Evolutionary conservation across 2,329 filamentous ascomycete genomes (phyloP).

Genomic region (Fusarium tupiense): DNA sequence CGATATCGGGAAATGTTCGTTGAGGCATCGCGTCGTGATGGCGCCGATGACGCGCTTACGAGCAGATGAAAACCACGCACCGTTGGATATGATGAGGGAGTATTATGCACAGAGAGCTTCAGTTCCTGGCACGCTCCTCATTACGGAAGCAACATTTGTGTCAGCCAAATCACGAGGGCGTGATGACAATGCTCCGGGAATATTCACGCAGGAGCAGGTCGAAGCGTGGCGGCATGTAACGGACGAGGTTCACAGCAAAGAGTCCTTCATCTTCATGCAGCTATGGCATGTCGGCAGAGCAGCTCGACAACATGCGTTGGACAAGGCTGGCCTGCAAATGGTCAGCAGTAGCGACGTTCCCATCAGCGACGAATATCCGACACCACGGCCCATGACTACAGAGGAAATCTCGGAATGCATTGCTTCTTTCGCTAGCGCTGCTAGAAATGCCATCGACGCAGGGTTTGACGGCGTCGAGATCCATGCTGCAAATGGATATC

Average conservation of each 20-base stretch:
- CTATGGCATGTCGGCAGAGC: slow-evolving; percentile 22
- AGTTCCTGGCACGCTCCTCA: slow-evolving; percentile 22
- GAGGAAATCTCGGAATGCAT: slow-evolving; percentile 8
- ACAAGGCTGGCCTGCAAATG: slow-evolving; percentile 1
- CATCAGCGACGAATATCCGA: not conserved
- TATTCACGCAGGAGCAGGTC: slow-evolving; percentile 9
- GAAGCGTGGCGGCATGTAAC: not conserved
- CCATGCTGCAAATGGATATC: slow-evolving; percentile 20
- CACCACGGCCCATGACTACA: not conserved
- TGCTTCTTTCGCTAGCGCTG: slow-evolving; percentile 3
- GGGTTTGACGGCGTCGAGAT: slow-evolving; percentile 19
- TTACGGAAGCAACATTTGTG: slow-evolving; percentile 13
- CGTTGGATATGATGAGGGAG: slow-evolving; percentile 6
- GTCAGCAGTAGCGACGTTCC: slow-evolving; percentile 20
- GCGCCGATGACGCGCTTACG: slow-evolving; percentile 19
- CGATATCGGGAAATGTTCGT: slow-evolving; percentile 1
- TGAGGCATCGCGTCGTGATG: slow-evolving; percentile 24
- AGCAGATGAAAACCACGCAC: slow-evolving; percentile 2
- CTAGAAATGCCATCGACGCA: not conserved
- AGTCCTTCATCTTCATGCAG: slow-evolving; percentile 19
- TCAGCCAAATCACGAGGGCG: slow-evolving; percentile 4
- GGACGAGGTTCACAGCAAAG: slow-evolving; percentile 2
- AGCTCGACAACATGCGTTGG: not conserved
- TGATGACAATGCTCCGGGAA: slow-evolving; percentile 2
- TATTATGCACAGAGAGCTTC: slow-evolving; percentile 27